Evolutionary conservation across 768 basidiomycete genomes (phyloP).

Genomic region (Pisolithus tinctorius): DNA sequence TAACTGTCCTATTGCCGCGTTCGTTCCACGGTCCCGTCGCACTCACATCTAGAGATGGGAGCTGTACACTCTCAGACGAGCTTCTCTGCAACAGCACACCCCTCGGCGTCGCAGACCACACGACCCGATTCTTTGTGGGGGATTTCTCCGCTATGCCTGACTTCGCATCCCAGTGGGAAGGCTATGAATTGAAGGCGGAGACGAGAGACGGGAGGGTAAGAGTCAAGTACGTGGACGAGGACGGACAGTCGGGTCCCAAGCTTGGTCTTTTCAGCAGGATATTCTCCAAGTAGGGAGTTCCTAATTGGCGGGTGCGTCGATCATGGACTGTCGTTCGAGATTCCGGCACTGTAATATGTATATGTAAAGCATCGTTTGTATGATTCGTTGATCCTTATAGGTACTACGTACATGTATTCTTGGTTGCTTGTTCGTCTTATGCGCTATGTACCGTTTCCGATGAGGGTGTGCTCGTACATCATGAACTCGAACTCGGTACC

Average conservation of each 20-base stretch:
- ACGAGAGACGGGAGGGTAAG: conserved; percentile 32
- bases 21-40: conserved; percentile 35
- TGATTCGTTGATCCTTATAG: no score
- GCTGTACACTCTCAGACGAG: conserved; percentile 27
- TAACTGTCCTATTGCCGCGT: conserved; percentile 33
- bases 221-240: conserved; percentile 33
- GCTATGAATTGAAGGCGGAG: conserved; percentile 34
- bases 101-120: conserved; percentile 27
- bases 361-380: no score
- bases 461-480: no score
- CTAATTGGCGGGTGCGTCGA: background rate
- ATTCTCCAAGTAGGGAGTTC: conserved; percentile 2
- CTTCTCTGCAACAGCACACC: conserved; percentile 25
- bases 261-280: conserved; percentile 8
- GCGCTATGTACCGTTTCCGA: no score
- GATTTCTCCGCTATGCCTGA: conserved; percentile 28
- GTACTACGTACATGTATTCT: no score
- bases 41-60: conserved; percentile 22
- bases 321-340: no score
- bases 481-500: no score
- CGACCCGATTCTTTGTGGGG: conserved; percentile 36
- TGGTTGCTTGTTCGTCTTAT: no score
- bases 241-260: conserved; percentile 2
- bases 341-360: no score
- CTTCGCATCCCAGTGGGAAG: conserved; percentile 24